These are phyloP conservation scores for Exophiala calicioides DNA, from an alignment of 2,329 filamentous ascomycete species.

Conservation along the genomic window DNA sequence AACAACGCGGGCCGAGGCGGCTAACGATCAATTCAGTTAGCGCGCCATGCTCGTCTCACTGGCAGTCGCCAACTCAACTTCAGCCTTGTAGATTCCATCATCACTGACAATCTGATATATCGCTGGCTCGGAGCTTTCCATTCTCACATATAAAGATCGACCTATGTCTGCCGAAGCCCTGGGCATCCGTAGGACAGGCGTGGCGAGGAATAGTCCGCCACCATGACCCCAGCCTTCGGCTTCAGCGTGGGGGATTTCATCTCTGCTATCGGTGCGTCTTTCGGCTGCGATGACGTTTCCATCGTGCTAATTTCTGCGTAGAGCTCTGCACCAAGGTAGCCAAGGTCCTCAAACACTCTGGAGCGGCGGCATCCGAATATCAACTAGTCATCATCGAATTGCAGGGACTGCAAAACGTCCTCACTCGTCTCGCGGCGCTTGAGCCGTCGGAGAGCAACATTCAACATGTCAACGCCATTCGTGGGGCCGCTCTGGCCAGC, in stretches of 20 bases:
- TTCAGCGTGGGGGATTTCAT: conserved; percentile 35
- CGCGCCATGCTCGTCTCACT: no score
- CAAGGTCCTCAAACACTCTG: conserved; percentile 28
- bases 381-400: conserved; percentile 31
- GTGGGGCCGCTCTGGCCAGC: conserved; percentile 32
- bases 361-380: conserved; percentile 31
- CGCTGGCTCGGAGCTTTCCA: no score
- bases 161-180: no score
- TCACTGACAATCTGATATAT: no score
- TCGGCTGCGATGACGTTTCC: not conserved
- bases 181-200: no score
- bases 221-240: conserved; percentile 23
- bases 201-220: no score
- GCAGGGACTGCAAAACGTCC: conserved; percentile 26
- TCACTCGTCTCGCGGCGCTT: conserved; percentile 24
- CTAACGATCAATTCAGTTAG: no score
- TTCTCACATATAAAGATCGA: no score
- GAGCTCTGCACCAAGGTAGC: conserved; percentile 30
- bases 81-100: no score
- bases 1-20: no score
- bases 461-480: conserved; percentile 33
- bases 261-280: conserved; percentile 28
- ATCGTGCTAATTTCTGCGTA: conserved; percentile 9
- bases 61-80: no score
- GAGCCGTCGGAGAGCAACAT: conserved; percentile 31